Evolutionary conservation across 2,329 filamentous ascomycete species (phyloP), one percentile per base, ranked within the genome.

Genomic region (Monilinia fructicola): DNA sequence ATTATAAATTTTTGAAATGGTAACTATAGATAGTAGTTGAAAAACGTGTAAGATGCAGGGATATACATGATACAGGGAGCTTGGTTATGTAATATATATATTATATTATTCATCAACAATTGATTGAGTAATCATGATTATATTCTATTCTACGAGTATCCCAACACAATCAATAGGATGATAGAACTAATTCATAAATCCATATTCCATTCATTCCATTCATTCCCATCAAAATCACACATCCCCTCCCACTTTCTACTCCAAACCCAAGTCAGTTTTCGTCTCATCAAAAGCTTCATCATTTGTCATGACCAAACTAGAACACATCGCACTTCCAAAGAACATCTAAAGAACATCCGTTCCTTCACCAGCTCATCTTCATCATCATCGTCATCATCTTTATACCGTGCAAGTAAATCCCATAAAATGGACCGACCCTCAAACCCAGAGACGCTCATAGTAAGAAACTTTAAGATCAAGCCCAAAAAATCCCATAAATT

Each of bases 261-360:
- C 38, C 71, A 72, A 28, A 73, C 76, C 60, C 73, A 73, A 69
- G 74, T 78, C 72, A 54, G 71, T 44, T 54, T 64, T 1, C 46
- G 16, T 21, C 52, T 56, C 28, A 28, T 11, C 12, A 46, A 28
- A 10, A n/a, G 31, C 56, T 52, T 40, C 23, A 18, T 38, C 54
- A 21, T 28, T 53, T 68, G 18, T 68, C 71, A 61, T 69, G 58
- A 64, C 31, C 44, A 16, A 46, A n/a, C 40, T 28, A 38, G 6
- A 38, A 21, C 52, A 54, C 18, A 14, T 35, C 26, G 48, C 42
- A 59, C 18, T n/a, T 11, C 23, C 26, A 44, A n/a, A n/a, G 7
- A 16, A 23, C 14, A 42, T 35, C 40, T 18, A 35, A 26, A 35
- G 28, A 38, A 18, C 2, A 7, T 21, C 0, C 31, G 23, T n/a